Evolutionary conservation across 495 filamentous ascomycete species (phyloP), one percentile per base, ranked within the genome.

Genomic region (Oidiodendron maius): DNA sequence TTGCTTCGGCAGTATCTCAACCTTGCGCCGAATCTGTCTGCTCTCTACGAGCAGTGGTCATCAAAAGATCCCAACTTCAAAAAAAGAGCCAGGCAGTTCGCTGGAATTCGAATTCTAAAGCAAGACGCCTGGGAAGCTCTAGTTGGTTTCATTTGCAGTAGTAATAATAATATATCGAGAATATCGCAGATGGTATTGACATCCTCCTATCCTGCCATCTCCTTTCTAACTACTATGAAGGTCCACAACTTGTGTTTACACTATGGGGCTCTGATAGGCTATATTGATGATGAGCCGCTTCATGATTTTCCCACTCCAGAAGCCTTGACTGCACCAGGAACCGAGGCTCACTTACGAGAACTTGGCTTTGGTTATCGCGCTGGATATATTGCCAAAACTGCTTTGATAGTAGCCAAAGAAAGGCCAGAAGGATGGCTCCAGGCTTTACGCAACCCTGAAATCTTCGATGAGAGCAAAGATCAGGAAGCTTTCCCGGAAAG

Each of bases 41-140:
- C 71, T 1, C 75, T 99, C 13, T 99, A 99, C 64, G 63, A 82
- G 21, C 80, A 91, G 69, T 99, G 93, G 93, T 86, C 90, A 2
- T 63, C 75, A 0, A 76, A 82, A 6, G 93, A 99, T 62, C 64
- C 85, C 15, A 95, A 97, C 64, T 99, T 99, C 70, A 83, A 81
- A 53, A 84, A 82, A 51, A 91, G 86, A 45, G 91, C 93, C 1
- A 81, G 85, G 0, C 83, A 85, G 34, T 97, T 97, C 61, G 82
- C 84, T 0, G 93, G 93, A 13, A 86, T 99, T 26, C 85, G 93
- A n/a, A 95, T 97, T 50, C 74, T 99, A 4, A 84, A 82, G 53
- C 93, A 99, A 63, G 91, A 96, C 70, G 79, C 93, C 8, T 99
- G 93, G 94, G 93, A 99, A 65, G 82, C 94, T 4, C 70, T 99